phyloP scores from a whole-genome alignment of 2,329 filamentous ascomycete genomes.

The Fusarium clavum region DNA sequence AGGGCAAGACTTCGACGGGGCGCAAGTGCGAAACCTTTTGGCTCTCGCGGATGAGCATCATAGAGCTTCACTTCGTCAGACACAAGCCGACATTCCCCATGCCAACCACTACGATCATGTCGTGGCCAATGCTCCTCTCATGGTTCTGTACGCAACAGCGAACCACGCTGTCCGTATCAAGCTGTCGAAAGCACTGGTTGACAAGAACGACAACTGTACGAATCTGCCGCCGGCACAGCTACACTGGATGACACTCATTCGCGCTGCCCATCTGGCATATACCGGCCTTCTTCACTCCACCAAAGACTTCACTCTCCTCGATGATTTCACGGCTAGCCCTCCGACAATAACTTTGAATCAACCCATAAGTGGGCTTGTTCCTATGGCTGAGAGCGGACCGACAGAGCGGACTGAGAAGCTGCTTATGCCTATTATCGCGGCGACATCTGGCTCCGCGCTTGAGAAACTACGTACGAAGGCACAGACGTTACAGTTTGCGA shows the following conservation, averaged over 20 bases:
- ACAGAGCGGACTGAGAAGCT: constrained; percentile 5
- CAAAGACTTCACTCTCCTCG: background rate
- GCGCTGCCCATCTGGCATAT: constrained; percentile 36
- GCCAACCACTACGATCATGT: constrained; percentile 46
- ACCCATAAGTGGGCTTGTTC: background rate
- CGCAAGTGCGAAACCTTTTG: constrained; percentile 33
- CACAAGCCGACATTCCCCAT: constrained; percentile 49
- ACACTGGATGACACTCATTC: constrained; percentile 41
- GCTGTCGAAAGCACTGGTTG: constrained; percentile 45
- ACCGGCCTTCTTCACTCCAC: constrained; percentile 14
- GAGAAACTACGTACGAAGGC: constrained; percentile 5
- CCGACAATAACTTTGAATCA: background rate
- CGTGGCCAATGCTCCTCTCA: constrained; percentile 51
- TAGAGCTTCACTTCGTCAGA: constrained; percentile 52
- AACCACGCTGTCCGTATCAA: constrained; percentile 54
- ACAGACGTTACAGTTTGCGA: constrained; percentile 3
- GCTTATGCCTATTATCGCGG: constrained; percentile 30
- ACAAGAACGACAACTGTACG: fast-evolving
- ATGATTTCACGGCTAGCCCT: background rate
- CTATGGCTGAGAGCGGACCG: constrained; percentile 23
- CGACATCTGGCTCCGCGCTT: constrained; percentile 16
- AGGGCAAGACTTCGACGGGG: background rate
- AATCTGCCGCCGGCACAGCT: constrained; percentile 4
- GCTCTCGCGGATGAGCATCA: constrained; percentile 54
- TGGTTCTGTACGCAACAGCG: constrained; percentile 56